These are phyloP conservation scores for Wickerhamiella galacta DNA, from an alignment of 805 yeast genomes.

Conservation along the genomic window DNA sequence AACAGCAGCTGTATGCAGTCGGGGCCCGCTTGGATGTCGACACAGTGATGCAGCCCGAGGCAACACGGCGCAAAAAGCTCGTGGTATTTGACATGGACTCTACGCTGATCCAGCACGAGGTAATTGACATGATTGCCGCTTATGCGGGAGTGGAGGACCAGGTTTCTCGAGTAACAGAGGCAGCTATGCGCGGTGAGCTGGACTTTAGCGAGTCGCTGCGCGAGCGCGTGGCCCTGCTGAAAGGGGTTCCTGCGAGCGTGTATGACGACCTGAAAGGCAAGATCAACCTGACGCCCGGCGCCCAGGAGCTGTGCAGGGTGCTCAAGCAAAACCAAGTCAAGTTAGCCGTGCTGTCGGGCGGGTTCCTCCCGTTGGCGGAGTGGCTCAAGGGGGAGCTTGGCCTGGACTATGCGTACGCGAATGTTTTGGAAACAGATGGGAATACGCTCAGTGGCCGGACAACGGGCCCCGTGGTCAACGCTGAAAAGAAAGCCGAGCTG, in stretches of 20 bases:
- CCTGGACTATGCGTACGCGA: slow-evolving; percentile 82
- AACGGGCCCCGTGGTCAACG: slow-evolving; percentile 71
- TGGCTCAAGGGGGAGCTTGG: slow-evolving; percentile 50
- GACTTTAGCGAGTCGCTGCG: slow-evolving; percentile 73
- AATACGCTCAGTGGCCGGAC: slow-evolving; percentile 56
- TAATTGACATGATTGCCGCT: slow-evolving; percentile 87
- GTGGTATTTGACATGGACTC: slow-evolving; percentile 97
- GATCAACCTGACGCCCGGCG: slow-evolving; percentile 73
- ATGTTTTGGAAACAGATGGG: slow-evolving; percentile 33
- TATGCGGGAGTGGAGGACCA: slow-evolving; percentile 78
- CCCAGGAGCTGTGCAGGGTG: slow-evolving; percentile 45
- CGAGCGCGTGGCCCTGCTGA: slow-evolving; percentile 59
- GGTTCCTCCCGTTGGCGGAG: slow-evolving; percentile 76
- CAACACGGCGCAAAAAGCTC: slow-evolving; percentile 30
- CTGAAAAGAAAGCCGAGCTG: slow-evolving; percentile 61
- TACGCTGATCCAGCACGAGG: slow-evolving; percentile 88
- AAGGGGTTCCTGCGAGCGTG: slow-evolving; percentile 58
- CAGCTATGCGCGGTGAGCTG: slow-evolving; percentile 94
- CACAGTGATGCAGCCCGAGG: slow-evolving; percentile 26
- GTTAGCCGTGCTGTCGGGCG: slow-evolving; percentile 86
- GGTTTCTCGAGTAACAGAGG: slow-evolving; percentile 76
- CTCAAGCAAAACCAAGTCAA: slow-evolving; percentile 46
- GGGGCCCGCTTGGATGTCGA: slow-evolving; percentile 20
- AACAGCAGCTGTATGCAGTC: neutral
- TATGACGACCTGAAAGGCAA: slow-evolving; percentile 66